Evolutionary conservation across 441 rosid genomes (phyloP), one percentile per base, ranked within the genome.

Genomic region (Pelargonium citronellum): DNA sequence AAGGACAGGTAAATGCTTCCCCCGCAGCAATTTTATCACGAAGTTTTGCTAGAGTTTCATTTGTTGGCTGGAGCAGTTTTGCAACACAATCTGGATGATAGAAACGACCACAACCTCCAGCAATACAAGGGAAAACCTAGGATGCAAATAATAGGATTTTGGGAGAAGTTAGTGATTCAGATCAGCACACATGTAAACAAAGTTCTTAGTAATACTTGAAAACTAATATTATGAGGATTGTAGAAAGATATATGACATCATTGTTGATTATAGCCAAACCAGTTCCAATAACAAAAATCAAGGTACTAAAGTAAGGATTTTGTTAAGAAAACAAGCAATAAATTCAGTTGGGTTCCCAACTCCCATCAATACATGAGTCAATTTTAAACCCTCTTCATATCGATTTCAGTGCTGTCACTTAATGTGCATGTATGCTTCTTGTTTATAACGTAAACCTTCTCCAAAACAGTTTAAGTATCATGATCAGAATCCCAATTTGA

Each of bases 71-170:
- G 69, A 91, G 83, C 80, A 82, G 81, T 76, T 77, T 87, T 71
- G 95, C 87, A 69, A 92, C 84, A 78, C 99, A 95, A 3, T 34
- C 74, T 37, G 99, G 90, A 73, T 95, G 99, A 82, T 95, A 95
- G 77, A 88, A 95, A 73, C 80, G 80, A 72, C 98, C 92, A 53
- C 99, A 95, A 39, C 91, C 91, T 62, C 96, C 99, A 79, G 86
- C 83, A 71, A 83, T 88, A 63, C 99, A 95, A 47, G 77, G 84
- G 73, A 90, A 90, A 70, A 92, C 99, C 99, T 95, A 79, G 68
- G 47, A 74, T 61, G 57, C 17, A 64, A 69, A 11, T 53, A 22
- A 49, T 66, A 30, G 8, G 41, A 37, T 37, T 37, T 37, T 37
- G 0, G 30, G 64, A 19, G 30, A 60, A 60, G 64, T 60, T 60